Conservation (phyloP, 1,139 yeast species). For the Chernovozyma sophiae-reginae region DNA sequence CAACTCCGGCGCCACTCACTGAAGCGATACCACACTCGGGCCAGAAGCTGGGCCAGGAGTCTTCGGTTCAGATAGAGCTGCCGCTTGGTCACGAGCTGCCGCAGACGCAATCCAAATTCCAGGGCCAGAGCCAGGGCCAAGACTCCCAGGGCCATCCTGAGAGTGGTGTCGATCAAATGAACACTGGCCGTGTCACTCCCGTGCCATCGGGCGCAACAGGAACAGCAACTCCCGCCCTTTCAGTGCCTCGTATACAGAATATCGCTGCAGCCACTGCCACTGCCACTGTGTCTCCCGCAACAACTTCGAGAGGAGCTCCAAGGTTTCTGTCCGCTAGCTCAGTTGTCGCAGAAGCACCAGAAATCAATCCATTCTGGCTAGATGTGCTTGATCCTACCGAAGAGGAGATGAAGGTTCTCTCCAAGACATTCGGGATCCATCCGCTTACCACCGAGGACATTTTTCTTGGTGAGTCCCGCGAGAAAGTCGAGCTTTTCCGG, state of each 20-base stretch:
- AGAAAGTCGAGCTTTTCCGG: conserved; percentile 87
- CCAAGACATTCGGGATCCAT: conserved; percentile 91
- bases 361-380: conserved; percentile 70
- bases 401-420: conserved; percentile 89
- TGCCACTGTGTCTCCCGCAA: conserved; percentile 1
- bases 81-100: too few species aligned
- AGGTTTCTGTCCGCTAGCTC: conserved; percentile 4
- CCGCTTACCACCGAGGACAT: conserved; percentile 96
- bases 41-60: too few species aligned
- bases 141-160: too few species aligned
- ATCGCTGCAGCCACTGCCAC: conserved; percentile 1
- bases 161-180: too few species aligned
- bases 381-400: conserved; percentile 93
- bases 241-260: conserved; percentile 2
- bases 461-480: conserved; percentile 88
- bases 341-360: background rate
- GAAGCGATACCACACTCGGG: too few species aligned
- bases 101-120: too few species aligned
- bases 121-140: too few species aligned
- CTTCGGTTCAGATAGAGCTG: too few species aligned
- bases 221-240: conserved; percentile 3
- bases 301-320: conserved; percentile 5
- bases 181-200: background rate
- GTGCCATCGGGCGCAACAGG: background rate
- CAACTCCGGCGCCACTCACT: too few species aligned